These are phyloP conservation scores for Aspergillus haitiensis DNA, from an alignment of 495 filamentous ascomycete species.

Conservation along the genomic window DNA sequence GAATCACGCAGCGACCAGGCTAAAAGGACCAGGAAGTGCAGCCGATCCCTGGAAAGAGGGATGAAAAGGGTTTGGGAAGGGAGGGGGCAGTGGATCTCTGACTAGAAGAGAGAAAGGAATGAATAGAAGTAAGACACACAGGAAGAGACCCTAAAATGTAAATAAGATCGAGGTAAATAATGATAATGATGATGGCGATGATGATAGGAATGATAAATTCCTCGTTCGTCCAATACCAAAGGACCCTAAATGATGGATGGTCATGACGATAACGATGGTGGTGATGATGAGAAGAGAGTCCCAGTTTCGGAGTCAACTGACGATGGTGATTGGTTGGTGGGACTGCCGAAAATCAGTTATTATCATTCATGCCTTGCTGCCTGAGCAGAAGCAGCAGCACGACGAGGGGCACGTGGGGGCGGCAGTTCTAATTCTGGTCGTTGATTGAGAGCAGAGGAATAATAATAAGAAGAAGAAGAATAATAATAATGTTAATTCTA, in stretches of 20 bases:
- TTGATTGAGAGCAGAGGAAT: too few species aligned
- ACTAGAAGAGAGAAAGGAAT: background rate
- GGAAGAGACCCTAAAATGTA: too few species aligned
- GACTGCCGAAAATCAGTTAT: background rate
- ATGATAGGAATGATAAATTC: too few species aligned
- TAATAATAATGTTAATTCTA: too few species aligned
- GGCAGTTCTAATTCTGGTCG: background rate
- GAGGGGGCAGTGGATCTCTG: background rate
- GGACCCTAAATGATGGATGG: too few species aligned
- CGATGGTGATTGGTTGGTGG: background rate
- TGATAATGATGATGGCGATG: too few species aligned
- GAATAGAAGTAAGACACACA: background rate
- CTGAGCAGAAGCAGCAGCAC: background rate
- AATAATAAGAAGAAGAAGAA: too few species aligned
- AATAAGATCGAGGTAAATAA: too few species aligned
- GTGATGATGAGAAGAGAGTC: background rate
- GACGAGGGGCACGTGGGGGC: background rate
- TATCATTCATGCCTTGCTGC: slow-evolving; percentile 3
- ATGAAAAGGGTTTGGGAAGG: background rate
- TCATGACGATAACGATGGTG: background rate
- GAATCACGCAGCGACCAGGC: background rate
- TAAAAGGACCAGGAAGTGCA: background rate
- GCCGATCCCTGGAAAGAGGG: slow-evolving; percentile 1
- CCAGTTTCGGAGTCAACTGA: background rate
- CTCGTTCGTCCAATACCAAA: too few species aligned